phyloP scores from a whole-genome alignment of 352 stramenopile genomes.

The Phytophthora ramorum region DNA sequence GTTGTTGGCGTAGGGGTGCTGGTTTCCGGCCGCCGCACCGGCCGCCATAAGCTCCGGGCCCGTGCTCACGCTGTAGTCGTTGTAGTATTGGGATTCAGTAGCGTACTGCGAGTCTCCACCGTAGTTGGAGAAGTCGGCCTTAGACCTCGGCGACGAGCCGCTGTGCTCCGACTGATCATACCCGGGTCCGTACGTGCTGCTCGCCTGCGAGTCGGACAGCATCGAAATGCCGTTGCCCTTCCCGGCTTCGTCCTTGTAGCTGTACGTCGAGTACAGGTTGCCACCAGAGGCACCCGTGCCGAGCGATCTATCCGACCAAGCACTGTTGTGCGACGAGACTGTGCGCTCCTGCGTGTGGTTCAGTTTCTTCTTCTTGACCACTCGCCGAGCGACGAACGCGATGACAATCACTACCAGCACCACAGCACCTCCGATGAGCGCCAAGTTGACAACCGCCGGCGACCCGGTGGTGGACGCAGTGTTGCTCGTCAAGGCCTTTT shows the following conservation, averaged over 20 bases:
- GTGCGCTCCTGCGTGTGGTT: constrained; percentile 34
- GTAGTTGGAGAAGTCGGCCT: constrained; percentile 41
- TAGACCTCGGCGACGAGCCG: constrained; percentile 27
- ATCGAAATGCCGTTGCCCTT: constrained; percentile 32
- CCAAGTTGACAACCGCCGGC: constrained; percentile 47
- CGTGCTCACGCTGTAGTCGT: constrained; percentile 37
- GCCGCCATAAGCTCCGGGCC: constrained; percentile 19
- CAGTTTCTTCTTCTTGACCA: constrained; percentile 41
- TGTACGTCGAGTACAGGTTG: constrained; percentile 38
- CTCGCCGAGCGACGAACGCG: constrained; percentile 54
- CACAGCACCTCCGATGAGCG: constrained; percentile 49
- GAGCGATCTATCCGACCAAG: constrained; percentile 31
- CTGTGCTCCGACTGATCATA: constrained; percentile 28
- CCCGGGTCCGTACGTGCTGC: constrained; percentile 24
- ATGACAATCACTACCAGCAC: constrained; percentile 53
- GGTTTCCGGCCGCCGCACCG: constrained; percentile 13
- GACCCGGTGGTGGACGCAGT: constrained; percentile 20
- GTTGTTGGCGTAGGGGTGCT: constrained; percentile 20
- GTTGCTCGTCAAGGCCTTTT: constrained; percentile 21
- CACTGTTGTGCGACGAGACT: constrained; percentile 32
- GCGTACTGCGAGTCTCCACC: constrained; percentile 18
- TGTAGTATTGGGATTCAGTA: constrained; percentile 42
- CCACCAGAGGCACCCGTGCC: constrained; percentile 16
- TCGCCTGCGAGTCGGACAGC: constrained; percentile 33
- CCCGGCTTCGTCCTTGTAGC: constrained; percentile 31